These are phyloP conservation scores for Calonectria pseudoreteaudii DNA, from an alignment of 2,329 filamentous ascomycete genomes.

Conservation along the genomic window DNA sequence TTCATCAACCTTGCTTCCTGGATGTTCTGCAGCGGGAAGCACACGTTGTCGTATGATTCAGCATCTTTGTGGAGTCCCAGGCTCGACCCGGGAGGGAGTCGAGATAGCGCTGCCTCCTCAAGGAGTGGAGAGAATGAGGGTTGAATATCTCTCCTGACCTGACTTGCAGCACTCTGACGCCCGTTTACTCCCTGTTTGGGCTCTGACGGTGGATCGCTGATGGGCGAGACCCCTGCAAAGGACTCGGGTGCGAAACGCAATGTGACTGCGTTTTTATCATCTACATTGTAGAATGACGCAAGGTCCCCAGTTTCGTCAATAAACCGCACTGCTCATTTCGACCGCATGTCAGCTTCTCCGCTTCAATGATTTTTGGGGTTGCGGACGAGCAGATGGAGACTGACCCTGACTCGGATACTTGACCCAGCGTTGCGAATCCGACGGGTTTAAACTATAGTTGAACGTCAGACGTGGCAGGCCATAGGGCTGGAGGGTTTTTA, in stretches of 20 bases:
- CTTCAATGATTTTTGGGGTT: neutral
- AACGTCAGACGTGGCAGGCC: neutral
- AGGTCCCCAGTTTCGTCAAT: constrained; percentile 30
- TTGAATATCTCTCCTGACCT: constrained; percentile 7
- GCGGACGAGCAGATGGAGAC: neutral
- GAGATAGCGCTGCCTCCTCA: constrained; percentile 5
- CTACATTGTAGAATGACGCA: constrained; percentile 29
- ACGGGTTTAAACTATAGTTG: constrained; percentile 7
- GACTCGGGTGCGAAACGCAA: neutral
- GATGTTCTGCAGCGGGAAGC: constrained; percentile 35
- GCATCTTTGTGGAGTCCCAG: constrained; percentile 25
- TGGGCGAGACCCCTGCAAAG: neutral
- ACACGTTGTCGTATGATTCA: constrained; percentile 6
- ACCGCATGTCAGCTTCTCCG: neutral
- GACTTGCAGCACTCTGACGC: neutral
- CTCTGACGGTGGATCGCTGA: neutral
- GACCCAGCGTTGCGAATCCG: constrained; percentile 26
- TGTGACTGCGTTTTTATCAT: neutral
- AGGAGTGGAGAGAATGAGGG: neutral
- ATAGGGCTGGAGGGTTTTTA: neutral
- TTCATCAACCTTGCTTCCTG: constrained; percentile 42
- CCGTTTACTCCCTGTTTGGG: neutral
- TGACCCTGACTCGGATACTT: constrained; percentile 27
- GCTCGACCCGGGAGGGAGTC: constrained; percentile 14
- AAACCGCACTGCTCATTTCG: constrained; percentile 26